Evolutionary conservation across 2,329 filamentous ascomycete species (phyloP).

Genomic region (Aotearoamyces nothofagi): DNA sequence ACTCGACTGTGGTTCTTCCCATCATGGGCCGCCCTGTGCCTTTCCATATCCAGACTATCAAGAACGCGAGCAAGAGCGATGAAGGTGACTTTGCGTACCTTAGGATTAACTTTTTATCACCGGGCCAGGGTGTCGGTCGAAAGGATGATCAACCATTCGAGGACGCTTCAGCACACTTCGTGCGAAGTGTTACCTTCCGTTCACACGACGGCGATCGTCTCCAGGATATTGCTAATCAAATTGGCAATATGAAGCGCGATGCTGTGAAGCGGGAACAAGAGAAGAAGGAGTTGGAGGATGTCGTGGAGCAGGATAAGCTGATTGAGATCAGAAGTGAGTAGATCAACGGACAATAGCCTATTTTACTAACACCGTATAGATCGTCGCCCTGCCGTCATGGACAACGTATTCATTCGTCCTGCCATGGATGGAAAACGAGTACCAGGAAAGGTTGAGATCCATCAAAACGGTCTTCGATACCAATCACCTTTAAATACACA

Average conservation of each 20-base stretch:
- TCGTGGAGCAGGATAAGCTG: slow-evolving; percentile 96
- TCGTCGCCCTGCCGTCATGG: slow-evolving; percentile 76
- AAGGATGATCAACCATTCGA: slow-evolving; percentile 98
- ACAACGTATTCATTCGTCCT: slow-evolving; percentile 90
- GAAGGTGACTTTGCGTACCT: slow-evolving; percentile 90
- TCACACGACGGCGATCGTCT: slow-evolving; percentile 82
- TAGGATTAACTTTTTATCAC: slow-evolving; percentile 93
- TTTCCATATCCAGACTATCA: slow-evolving; percentile 97
- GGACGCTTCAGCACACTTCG: slow-evolving; percentile 88
- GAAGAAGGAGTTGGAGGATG: slow-evolving; percentile 99
- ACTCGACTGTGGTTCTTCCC: slow-evolving; percentile 77
- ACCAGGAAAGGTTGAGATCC: slow-evolving; percentile 89
- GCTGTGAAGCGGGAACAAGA: slow-evolving; percentile 87
- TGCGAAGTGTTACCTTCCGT: slow-evolving; percentile 87
- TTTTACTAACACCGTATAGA: slow-evolving; percentile 40
- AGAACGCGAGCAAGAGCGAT: slow-evolving; percentile 95
- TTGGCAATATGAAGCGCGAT: slow-evolving; percentile 92
- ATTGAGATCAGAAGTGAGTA: slow-evolving; percentile 77
- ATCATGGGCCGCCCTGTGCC: slow-evolving; percentile 96
- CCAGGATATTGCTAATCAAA: slow-evolving; percentile 80
- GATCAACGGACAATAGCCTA: not conserved
- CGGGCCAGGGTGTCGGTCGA: slow-evolving; percentile 88
- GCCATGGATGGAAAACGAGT: slow-evolving; percentile 95
- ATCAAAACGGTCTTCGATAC: slow-evolving; percentile 97
- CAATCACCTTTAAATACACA: slow-evolving; percentile 66